Percentiles rank a stretch among this genome's conserved stretches.
These are phyloP conservation scores for Teunomyces stri DNA, from an alignment of 805 yeast species.

Conservation along the genomic window DNA sequence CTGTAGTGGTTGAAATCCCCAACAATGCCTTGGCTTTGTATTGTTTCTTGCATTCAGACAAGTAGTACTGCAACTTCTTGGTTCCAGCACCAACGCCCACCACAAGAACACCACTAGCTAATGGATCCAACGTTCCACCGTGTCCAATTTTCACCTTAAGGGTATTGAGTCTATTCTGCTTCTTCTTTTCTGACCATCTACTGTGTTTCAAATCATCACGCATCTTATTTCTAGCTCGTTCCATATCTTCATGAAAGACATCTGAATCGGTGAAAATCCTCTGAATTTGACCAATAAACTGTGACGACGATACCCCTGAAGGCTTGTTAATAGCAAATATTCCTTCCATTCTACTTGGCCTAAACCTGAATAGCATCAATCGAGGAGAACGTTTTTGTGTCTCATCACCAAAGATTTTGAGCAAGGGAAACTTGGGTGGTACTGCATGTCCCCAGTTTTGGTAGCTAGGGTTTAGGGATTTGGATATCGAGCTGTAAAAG, in stretches of 20 bases:
- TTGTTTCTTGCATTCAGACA: conserved; percentile 71
- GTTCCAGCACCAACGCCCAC: conserved; percentile 94
- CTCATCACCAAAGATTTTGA: not conserved
- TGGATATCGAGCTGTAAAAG: conserved; percentile 45
- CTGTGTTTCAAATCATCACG: conserved; percentile 38
- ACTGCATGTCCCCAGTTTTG: not conserved
- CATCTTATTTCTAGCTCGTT: conserved; percentile 47
- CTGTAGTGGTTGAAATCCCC: conserved; percentile 91
- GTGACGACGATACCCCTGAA: conserved; percentile 75
- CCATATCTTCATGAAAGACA: conserved; percentile 54
- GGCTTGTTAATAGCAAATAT: conserved; percentile 92
- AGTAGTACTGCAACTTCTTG: conserved; percentile 67
- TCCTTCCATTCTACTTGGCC: conserved; percentile 65
- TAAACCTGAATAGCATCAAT: conserved; percentile 12
- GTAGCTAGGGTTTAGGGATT: conserved; percentile 32
- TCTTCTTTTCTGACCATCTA: conserved; percentile 44
- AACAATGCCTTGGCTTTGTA: conserved; percentile 83
- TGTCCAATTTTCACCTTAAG: conserved; percentile 89
- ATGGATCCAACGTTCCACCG: conserved; percentile 95
- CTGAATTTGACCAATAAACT: conserved; percentile 67
- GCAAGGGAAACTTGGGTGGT: not conserved
- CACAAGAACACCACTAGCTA: conserved; percentile 92
- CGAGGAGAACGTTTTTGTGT: not conserved
- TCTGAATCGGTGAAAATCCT: conserved; percentile 56
- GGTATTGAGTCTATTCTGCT: conserved; percentile 49